Conservation (phyloP, 164 flowering plant genomes). For the Akebia trifoliata region DNA sequence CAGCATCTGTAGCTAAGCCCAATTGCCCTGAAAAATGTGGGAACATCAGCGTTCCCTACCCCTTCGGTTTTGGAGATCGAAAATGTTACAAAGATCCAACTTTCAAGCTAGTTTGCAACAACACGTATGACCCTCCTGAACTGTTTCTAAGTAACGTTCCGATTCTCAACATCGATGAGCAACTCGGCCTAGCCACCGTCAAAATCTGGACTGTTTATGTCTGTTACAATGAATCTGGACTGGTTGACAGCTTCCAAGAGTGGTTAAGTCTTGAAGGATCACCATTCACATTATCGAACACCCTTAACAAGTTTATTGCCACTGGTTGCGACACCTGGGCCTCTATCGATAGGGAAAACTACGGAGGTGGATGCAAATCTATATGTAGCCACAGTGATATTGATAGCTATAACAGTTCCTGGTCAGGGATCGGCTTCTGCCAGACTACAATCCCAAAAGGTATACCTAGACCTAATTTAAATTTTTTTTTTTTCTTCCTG, state of each 20-base stretch:
- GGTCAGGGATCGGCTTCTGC: conserved; percentile 21
- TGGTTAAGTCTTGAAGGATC: not conserved
- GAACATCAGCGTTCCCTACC: conserved; percentile 13
- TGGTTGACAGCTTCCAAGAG: no score
- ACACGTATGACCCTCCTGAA: not conserved
- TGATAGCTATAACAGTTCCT: conserved; percentile 2
- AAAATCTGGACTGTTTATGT: not conserved
- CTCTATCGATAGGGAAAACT: not conserved
- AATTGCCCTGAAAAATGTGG: conserved; percentile 16
- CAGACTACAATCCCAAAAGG: conserved; percentile 14
- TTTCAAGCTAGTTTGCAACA: conserved; percentile 2
- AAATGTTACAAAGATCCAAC: not conserved
- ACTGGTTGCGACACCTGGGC: conserved; percentile 20
- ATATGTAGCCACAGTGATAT: not conserved
- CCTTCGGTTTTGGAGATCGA: conserved; percentile 10
- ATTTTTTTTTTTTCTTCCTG: no score
- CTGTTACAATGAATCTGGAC: conserved; percentile 4
- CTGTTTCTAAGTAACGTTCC: not conserved
- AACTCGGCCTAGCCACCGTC: conserved; percentile 6
- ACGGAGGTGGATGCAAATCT: conserved; percentile 11
- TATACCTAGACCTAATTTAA: no score
- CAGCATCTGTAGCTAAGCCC: no score
- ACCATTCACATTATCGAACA: conserved; percentile 12
- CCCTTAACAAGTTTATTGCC: conserved; percentile 12
- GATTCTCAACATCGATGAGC: not conserved